phyloP scores from a whole-genome alignment of 331 rosid species.

The Telfairia occidentalis region DNA sequence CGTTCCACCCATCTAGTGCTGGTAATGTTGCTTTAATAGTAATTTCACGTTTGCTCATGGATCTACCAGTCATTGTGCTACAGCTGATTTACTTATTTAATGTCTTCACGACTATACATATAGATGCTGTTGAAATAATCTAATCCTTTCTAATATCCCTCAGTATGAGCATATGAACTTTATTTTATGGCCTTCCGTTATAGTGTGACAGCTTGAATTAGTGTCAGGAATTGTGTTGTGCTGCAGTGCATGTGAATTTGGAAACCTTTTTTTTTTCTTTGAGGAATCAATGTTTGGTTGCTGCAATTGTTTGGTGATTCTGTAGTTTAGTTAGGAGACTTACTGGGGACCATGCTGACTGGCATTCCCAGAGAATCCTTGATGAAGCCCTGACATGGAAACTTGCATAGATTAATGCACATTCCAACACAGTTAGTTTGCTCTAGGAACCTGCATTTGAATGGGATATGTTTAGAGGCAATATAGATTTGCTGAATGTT shows the following conservation, averaged over 20 bases:
- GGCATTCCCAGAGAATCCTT: constrained; percentile 66
- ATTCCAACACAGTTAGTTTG: constrained; percentile 71
- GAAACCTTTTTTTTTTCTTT: neutral
- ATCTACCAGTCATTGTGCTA: constrained; percentile 14
- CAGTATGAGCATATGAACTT: neutral
- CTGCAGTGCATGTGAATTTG: neutral
- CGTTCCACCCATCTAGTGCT: constrained; percentile 49
- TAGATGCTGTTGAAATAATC: neutral
- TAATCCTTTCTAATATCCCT: neutral
- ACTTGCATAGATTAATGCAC: constrained; percentile 74
- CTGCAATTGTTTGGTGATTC: neutral
- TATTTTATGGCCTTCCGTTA: neutral
- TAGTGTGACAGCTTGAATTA: neutral
- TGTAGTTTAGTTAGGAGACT: constrained; percentile 22
- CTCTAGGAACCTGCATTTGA: constrained; percentile 59
- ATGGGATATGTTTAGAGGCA: neutral
- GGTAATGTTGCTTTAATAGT: constrained; percentile 23
- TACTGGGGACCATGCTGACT: constrained; percentile 82
- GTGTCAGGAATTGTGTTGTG: neutral
- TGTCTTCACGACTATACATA: neutral
- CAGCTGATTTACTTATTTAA: neutral
- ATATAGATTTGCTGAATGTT: neutral
- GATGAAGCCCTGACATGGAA: constrained; percentile 68
- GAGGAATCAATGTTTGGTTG: neutral
- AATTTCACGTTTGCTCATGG: constrained; percentile 18